These are phyloP conservation scores for Saccharomyces kudriavzevii DNA, from an alignment of 805 yeast genomes.

Conservation along the genomic window DNA sequence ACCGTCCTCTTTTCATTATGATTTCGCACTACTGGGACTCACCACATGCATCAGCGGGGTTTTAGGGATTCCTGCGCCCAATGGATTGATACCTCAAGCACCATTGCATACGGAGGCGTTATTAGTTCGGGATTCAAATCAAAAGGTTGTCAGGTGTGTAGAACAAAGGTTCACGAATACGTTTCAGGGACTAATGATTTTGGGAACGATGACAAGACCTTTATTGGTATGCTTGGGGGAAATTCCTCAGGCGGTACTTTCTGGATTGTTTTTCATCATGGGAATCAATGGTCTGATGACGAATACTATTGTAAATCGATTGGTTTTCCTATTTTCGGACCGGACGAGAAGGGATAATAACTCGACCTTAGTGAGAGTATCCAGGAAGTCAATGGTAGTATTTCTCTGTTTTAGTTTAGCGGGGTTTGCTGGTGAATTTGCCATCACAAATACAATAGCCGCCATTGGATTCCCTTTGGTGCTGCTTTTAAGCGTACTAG, in stretches of 20 bases:
- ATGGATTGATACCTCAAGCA: slow-evolving; percentile 95
- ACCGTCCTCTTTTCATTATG: slow-evolving; percentile 91
- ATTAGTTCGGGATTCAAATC: slow-evolving; percentile 36
- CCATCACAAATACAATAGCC: slow-evolving; percentile 75
- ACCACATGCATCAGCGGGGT: slow-evolving; percentile 84
- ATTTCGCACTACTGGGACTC: slow-evolving; percentile 72
- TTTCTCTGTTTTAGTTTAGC: slow-evolving; percentile 52
- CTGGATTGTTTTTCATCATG: slow-evolving; percentile 92
- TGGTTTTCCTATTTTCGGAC: slow-evolving; percentile 59
- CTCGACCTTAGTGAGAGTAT: slow-evolving; percentile 30
- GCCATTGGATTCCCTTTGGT: slow-evolving; percentile 95
- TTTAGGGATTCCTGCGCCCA: slow-evolving; percentile 90
- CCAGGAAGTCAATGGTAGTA: slow-evolving; percentile 35
- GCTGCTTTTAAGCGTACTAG: slow-evolving; percentile 53
- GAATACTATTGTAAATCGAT: slow-evolving; percentile 54
- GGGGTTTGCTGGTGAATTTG: slow-evolving; percentile 76
- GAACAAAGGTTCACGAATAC: slow-evolving; percentile 87
- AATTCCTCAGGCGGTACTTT: slow-evolving; percentile 87
- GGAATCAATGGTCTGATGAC: slow-evolving; percentile 70
- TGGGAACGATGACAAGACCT: slow-evolving; percentile 88
- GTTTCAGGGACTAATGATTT: slow-evolving; percentile 71
- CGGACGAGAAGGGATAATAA: slow-evolving; percentile 30
- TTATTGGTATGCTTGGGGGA: slow-evolving; percentile 68
- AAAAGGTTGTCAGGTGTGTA: slow-evolving; percentile 49
- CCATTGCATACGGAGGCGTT: slow-evolving; percentile 83